These are phyloP conservation scores for Euphorbia pulcherrima DNA, from an alignment of 345 rosid species.

Conservation along the genomic window DNA sequence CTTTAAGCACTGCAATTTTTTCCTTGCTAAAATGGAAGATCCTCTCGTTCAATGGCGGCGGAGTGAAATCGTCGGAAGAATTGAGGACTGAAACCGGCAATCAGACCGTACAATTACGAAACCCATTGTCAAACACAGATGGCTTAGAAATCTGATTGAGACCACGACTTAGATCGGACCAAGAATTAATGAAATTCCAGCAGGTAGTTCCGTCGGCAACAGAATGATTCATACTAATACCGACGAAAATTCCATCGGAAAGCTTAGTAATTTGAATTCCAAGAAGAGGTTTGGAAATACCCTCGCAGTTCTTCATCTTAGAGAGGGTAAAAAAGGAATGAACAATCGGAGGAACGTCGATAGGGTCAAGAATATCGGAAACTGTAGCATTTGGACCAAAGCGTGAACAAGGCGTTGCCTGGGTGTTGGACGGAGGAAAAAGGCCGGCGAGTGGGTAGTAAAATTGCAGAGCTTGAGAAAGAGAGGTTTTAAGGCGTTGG, in stretches of 20 bases:
- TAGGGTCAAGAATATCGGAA: slow-evolving; percentile 23
- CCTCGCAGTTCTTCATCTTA: not conserved
- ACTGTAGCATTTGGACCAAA: slow-evolving; percentile 24
- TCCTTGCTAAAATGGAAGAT: slow-evolving; percentile 12
- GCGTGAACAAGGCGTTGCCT: slow-evolving; percentile 30
- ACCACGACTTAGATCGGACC: slow-evolving; percentile 20
- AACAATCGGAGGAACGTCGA: slow-evolving; percentile 21
- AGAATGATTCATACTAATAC: slow-evolving; percentile 15
- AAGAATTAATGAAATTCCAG: slow-evolving; percentile 21
- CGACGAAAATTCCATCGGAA: slow-evolving; percentile 20
- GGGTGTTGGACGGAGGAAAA: slow-evolving; percentile 15
- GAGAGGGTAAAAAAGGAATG: not conserved
- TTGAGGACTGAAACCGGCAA: slow-evolving; percentile 20
- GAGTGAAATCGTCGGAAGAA: not conserved
- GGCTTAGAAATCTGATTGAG: slow-evolving; percentile 3
- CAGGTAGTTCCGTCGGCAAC: slow-evolving; percentile 17
- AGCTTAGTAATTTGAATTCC: slow-evolving; percentile 27
- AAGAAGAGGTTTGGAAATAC: slow-evolving; percentile 5
- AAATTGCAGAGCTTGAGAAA: slow-evolving; percentile 19
- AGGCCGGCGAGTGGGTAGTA: slow-evolving; percentile 30
- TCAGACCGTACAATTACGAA: slow-evolving; percentile 27
- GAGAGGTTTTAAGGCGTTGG: slow-evolving; percentile 19
- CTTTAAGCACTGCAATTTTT: slow-evolving; percentile 13
- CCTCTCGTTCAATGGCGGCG: not conserved
- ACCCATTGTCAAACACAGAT: slow-evolving; percentile 31